Conservation (phyloP, 2,329 filamentous ascomycete genomes). For the Alternaria arbusti region DNA sequence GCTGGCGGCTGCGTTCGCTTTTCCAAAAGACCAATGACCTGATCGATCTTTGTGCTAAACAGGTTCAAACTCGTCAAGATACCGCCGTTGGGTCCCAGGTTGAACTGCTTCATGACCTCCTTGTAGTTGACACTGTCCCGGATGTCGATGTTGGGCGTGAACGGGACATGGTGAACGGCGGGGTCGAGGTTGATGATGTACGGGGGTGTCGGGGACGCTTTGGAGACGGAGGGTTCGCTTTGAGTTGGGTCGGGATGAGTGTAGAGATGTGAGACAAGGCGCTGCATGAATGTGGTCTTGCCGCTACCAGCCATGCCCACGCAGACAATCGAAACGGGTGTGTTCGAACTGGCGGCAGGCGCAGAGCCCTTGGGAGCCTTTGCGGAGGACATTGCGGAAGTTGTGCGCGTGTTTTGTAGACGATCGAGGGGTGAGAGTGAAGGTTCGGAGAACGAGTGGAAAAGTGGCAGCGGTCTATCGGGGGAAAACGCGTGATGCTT, state of each 20-base stretch:
- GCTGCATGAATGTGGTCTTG: slow-evolving; percentile 99
- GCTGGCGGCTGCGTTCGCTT: slow-evolving; percentile 73
- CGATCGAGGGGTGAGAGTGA: background rate
- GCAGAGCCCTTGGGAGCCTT: slow-evolving; percentile 22
- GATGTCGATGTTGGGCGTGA: slow-evolving; percentile 98
- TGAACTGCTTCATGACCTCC: slow-evolving; percentile 99
- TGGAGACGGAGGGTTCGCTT: slow-evolving; percentile 37
- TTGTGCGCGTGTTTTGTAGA: background rate
- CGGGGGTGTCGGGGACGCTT: slow-evolving; percentile 62
- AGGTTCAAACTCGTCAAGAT: slow-evolving; percentile 95
- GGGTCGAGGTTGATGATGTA: slow-evolving; percentile 98
- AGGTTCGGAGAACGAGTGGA: background rate
- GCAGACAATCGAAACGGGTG: slow-evolving; percentile 83
- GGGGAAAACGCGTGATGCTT: background rate
- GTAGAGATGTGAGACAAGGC: slow-evolving; percentile 93
- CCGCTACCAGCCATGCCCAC: slow-evolving; percentile 98
- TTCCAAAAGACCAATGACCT: slow-evolving; percentile 87
- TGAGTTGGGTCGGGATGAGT: slow-evolving; percentile 64
- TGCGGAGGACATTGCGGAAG: slow-evolving; percentile 52
- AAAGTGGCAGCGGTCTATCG: background rate
- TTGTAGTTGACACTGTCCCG: slow-evolving; percentile 99
- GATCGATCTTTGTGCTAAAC: slow-evolving; percentile 97
- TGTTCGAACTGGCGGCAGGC: slow-evolving; percentile 15
- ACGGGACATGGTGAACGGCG: slow-evolving; percentile 89
- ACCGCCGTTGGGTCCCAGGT: slow-evolving; percentile 94